Base-by-base conservation (phyloP, 2,329 filamentous ascomycete genomes). In the Fusarium mexicanum region DNA sequence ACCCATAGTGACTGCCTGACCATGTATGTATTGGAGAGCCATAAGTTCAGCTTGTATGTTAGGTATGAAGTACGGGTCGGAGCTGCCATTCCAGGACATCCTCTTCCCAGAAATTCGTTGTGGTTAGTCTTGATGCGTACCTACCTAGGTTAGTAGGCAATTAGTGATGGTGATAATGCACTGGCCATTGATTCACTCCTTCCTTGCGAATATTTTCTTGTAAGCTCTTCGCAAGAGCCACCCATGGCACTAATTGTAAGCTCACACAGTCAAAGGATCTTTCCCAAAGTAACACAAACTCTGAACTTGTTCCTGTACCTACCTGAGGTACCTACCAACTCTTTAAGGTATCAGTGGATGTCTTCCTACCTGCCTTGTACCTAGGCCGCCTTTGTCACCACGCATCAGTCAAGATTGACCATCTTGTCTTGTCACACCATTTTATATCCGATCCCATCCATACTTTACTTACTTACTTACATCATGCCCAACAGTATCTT, bases 401-500 rank as follows among this genome's bases (percentile, higher is more conserved):
- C 43, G 44, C 33, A 57, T 58, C 62, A 72, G 29, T 29, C 12
- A 54, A 33, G 17, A 40, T 47, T 60, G 50, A 11, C 35, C 24
- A 55, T 41, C 38, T 22, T n/a, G 57, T 57, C n/a, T 46, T 31
- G 24, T 53, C 44, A 33, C 22, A 53, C 51, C 53, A 73, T 73
- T 44, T 22, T 22, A 63, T 71, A 73, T 31, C 43, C 44, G 38
- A 44, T 58, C 31, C 43, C 48, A 61, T 47, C 48, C 48, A 61
- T 63, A 64, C 26, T 26, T 29, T 29, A 47, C 24, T 46, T 13
- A 48, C 20, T 38, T 67, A 31, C 20, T 26, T 67, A 73, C 46
- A 71, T 58, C 62, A 71, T 73, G 66, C 58, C 59, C 64, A 63
- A 38, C 35, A 73, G 29, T 54, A 73, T 71, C 38, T 57, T 73